These are phyloP conservation scores for Chytriomyces sp. DNA, from an alignment of 192 early-diverging fungal genomes.

Conservation along the genomic window DNA sequence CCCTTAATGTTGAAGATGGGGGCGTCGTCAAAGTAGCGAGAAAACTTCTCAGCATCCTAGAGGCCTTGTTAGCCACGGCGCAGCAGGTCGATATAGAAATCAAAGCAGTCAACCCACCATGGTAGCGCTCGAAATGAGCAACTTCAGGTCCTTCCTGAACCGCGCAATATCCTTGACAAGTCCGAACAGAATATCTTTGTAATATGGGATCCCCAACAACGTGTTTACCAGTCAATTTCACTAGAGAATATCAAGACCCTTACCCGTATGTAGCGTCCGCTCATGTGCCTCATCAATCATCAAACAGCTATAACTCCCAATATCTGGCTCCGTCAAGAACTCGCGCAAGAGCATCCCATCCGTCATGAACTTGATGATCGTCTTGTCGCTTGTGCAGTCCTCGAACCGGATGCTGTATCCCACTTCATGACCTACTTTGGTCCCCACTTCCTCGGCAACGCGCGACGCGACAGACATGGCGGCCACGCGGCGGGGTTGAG, in stretches of 20 bases:
- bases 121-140: slow-evolving; percentile 96
- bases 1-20: slow-evolving; percentile 96
- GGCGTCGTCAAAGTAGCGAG: slow-evolving; percentile 91
- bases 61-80: background rate
- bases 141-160: slow-evolving; percentile 88
- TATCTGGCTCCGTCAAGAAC: slow-evolving; percentile 95
- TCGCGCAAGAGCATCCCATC: slow-evolving; percentile 98
- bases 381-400: slow-evolving; percentile 95
- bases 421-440: slow-evolving; percentile 88
- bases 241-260: background rate
- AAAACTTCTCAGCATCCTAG: slow-evolving; percentile 89
- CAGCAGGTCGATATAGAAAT: background rate
- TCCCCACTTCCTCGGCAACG: slow-evolving; percentile 96
- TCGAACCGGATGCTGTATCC: slow-evolving; percentile 99
- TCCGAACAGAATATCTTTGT: slow-evolving; percentile 78
- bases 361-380: slow-evolving; percentile 97
- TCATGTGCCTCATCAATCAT: slow-evolving; percentile 99
- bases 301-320: slow-evolving; percentile 84
- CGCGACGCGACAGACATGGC: slow-evolving; percentile 97
- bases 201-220: background rate
- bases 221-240: background rate
- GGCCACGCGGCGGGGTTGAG: slow-evolving; percentile 96
- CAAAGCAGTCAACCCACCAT: slow-evolving; percentile 51
- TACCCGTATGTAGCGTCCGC: slow-evolving; percentile 90
- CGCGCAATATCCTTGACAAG: slow-evolving; percentile 95